Evolutionary conservation across 106 monocot species (phyloP).

Genomic region (Acorus gramineus): DNA sequence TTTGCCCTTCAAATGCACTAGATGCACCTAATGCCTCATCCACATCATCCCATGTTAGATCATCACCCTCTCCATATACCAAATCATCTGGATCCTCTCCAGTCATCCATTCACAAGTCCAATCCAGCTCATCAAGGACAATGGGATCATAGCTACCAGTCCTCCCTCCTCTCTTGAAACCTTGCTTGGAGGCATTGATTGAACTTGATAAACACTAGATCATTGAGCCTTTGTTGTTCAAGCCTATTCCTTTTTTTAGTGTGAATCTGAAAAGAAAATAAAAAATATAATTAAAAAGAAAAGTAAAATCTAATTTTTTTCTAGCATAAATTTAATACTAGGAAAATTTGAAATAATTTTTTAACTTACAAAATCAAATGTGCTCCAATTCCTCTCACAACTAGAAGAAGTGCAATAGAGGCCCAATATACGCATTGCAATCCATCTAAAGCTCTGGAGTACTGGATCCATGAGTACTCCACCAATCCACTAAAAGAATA

Average conservation of each 20-base stretch:
- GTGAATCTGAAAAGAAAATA: background rate
- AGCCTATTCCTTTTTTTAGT: background rate
- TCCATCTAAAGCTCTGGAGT: background rate
- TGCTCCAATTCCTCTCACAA: background rate
- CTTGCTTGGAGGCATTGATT: background rate
- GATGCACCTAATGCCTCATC: no score
- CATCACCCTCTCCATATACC: no score
- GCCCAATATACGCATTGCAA: background rate
- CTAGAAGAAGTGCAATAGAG: background rate
- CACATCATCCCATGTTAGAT: no score
- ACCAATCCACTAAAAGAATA: background rate
- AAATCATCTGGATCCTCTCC: background rate
- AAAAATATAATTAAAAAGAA: background rate
- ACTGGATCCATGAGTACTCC: background rate
- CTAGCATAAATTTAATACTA: background rate
- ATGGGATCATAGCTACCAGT: background rate
- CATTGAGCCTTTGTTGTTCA: background rate
- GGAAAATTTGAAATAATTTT: no score
- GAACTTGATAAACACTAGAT: background rate
- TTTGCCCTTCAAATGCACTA: no score
- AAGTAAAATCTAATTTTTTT: background rate
- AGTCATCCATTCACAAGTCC: background rate
- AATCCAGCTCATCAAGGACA: background rate
- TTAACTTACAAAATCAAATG: no score
- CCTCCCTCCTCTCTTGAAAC: background rate